A percentile compares a stretch with the other conserved stretches of the same genome.
phyloP scores from a whole-genome alignment of 148 eudicot genomes.

The Rhododendron simsii region DNA sequence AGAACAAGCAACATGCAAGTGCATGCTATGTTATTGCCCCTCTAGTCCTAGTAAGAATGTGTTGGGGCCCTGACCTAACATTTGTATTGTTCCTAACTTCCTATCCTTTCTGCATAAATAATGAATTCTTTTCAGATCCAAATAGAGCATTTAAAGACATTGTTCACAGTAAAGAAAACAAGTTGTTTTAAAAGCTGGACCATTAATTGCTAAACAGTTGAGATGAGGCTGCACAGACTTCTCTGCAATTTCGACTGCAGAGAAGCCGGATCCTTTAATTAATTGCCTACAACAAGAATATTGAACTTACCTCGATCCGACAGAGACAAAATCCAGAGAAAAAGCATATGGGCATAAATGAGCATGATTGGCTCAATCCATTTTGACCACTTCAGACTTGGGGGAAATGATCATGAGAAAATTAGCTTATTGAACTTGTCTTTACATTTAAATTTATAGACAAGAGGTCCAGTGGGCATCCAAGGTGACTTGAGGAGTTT shows the following conservation, averaged over 20 bases:
- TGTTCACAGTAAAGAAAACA: no score
- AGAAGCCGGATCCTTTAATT: neutral
- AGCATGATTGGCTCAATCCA: neutral
- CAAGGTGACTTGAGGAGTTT: slow-evolving; percentile 5
- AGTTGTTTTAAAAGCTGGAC: no score
- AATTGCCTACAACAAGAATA: neutral
- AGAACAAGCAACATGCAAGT: neutral
- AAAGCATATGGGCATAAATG: neutral
- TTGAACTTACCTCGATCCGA: neutral
- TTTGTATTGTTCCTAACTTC: no score
- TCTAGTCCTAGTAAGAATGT: neutral
- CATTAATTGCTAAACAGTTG: neutral
- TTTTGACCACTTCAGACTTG: neutral
- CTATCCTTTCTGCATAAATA: neutral
- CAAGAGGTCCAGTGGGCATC: neutral
- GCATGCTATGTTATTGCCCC: neutral
- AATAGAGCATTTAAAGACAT: neutral
- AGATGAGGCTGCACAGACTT: neutral
- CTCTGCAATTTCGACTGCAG: no score
- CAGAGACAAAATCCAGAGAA: neutral
- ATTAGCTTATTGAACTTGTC: neutral
- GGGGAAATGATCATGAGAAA: neutral
- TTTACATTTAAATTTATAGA: neutral
- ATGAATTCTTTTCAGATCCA: no score
- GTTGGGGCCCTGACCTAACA: neutral